Conservation (phyloP, 2,329 filamentous ascomycete genomes). For the Fusarium liriodendri region DNA sequence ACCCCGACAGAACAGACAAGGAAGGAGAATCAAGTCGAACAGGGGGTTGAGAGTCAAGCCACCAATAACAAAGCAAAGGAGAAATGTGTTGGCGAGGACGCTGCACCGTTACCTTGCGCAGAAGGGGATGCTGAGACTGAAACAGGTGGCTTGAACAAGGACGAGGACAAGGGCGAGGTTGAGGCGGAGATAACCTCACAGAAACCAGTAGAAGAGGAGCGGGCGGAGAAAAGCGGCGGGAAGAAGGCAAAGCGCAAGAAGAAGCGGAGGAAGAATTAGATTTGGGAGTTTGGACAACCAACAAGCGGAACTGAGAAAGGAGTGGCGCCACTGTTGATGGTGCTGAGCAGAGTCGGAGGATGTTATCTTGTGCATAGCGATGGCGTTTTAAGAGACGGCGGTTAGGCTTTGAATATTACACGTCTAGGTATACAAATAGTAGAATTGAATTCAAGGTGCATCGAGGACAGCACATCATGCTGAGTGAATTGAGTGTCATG, state of each 20-base stretch:
- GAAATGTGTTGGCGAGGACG: conserved; percentile 11
- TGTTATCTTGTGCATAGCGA: conserved; percentile 37
- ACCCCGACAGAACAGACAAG: conserved; percentile 1
- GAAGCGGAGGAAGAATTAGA: not conserved
- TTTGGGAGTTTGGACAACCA: not conserved
- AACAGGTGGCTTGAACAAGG: conserved; percentile 12
- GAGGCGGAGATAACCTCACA: not conserved
- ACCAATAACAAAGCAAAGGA: conserved; percentile 17
- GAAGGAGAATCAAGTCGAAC: conserved; percentile 1
- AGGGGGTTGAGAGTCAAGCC: conserved; percentile 21
- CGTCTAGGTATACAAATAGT: not conserved
- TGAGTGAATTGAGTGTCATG: not conserved
- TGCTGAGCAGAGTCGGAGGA: not conserved
- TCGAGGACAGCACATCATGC: not conserved
- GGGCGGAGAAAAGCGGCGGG: not conserved
- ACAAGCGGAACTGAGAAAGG: not conserved
- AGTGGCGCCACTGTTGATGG: not conserved
- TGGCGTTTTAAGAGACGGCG: conserved; percentile 30
- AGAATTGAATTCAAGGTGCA: not conserved
- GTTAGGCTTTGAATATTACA: conserved; percentile 16
- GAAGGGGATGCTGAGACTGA: conserved; percentile 23
- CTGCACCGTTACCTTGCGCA: conserved; percentile 4
- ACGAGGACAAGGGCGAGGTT: conserved; percentile 6
- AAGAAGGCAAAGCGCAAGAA: not conserved
- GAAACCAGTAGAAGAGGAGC: not conserved